Base-by-base conservation (phyloP, 805 yeast species). In the fission yeast (Schizosaccharomyces pombe) region DNA sequence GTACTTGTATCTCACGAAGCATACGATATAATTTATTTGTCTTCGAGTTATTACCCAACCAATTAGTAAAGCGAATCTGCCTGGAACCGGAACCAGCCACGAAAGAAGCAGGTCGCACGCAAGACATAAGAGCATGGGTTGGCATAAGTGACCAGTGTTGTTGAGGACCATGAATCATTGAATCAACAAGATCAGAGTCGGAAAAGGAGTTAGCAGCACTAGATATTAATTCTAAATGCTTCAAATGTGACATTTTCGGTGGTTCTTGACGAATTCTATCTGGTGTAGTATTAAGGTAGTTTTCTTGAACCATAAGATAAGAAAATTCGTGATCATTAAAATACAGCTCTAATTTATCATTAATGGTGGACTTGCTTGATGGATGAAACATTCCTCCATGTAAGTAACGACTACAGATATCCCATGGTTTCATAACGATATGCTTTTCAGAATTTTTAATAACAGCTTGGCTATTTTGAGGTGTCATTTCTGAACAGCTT, bases 221-320 rank as follows among this genome's bases (percentile, higher is more conserved):
- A 1, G 85, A 81, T 0, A 81, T 78, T 16, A 78, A 69, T 58
- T 75, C 71, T 56, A 89, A 66, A 59, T 79, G 84, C 9, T 74
- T 70, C 26, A 57, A 51, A 22, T 39, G 31, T 43, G 70, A 9
- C 71, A 58, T 56, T 69, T 62, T 16, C 66, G 66, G 49, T 60
- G 57, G 54, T 55, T 59, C 58, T 33, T 22, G 37, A 43, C 52
- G 58, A 22, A 54, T 61, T 47, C 19, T 69, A 30, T 52, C 40
- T 1, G 94, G 95, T 43, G 69, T 69, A 0, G 93, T 79, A 34
- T 68, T 68, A 52, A 85, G 66, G 64, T 91, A 91, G 67, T 91
- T 91, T 65, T 91, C 98, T 63, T 89, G 96, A 54, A 91, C 76
- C 97, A 91, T 89, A 57, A 89, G 72, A 4, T 98, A 97, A 1